A percentile compares a stretch with the other conserved stretches of the same genome.
These are phyloP conservation scores for Periglandula ipomoeae DNA, from an alignment of 2,329 filamentous ascomycete genomes.

Conservation along the genomic window DNA sequence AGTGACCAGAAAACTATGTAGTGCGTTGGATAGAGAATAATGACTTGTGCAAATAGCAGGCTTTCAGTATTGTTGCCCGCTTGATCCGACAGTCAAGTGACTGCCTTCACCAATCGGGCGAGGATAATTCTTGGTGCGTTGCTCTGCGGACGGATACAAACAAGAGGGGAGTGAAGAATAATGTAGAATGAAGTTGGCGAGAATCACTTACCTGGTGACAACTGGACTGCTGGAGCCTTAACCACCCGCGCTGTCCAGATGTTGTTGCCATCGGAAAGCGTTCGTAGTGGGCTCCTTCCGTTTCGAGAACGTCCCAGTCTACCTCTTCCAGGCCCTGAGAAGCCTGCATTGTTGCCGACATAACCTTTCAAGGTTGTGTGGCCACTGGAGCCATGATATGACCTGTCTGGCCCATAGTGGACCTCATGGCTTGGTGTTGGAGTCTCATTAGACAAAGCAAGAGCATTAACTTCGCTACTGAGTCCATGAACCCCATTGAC, in stretches of 20 bases:
- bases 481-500: constrained; percentile 31
- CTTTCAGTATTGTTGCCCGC: too few relatives aligned
- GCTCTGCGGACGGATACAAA: too few relatives aligned
- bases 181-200: too few relatives aligned
- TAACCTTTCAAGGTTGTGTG: constrained; percentile 36
- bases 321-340: constrained; percentile 78
- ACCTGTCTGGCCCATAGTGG: constrained; percentile 16
- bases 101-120: too few relatives aligned
- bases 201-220: constrained; percentile 35
- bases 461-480: constrained; percentile 31
- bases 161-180: too few relatives aligned
- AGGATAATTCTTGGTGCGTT: too few relatives aligned
- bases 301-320: constrained; percentile 63
- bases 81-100: too few relatives aligned
- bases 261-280: constrained; percentile 49
- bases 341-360: constrained; percentile 44
- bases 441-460: constrained; percentile 15
- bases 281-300: constrained; percentile 52
- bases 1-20: too few relatives aligned
- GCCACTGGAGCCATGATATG: constrained; percentile 16
- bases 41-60: too few relatives aligned
- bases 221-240: constrained; percentile 36
- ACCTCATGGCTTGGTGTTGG: constrained; percentile 21
- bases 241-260: constrained; percentile 42
- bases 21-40: too few relatives aligned